phyloP scores from a whole-genome alignment of 495 filamentous ascomycete genomes.

The Sordaria brevicollis region DNA sequence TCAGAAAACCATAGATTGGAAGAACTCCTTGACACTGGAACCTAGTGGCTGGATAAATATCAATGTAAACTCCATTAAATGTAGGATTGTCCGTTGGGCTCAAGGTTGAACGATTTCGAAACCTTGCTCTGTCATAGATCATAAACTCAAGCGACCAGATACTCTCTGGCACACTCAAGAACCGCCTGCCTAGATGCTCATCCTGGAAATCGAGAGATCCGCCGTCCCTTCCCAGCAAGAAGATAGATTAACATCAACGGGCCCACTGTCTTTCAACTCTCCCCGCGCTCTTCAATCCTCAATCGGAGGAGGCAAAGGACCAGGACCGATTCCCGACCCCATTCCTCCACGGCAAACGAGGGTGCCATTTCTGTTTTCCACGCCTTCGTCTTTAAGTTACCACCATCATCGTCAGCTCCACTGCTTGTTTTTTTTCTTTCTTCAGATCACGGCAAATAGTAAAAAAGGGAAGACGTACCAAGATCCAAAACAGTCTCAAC shows the following conservation, averaged over 20 bases:
- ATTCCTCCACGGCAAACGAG: conserved; percentile 7
- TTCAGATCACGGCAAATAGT: background rate
- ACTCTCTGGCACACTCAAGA: no score
- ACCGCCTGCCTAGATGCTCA: no score
- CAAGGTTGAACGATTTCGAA: no score
- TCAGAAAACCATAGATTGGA: no score
- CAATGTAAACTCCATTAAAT: no score
- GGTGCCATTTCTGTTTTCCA: conserved; percentile 14
- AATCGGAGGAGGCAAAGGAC: background rate
- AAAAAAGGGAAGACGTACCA: background rate
- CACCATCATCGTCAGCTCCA: background rate
- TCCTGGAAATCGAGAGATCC: no score
- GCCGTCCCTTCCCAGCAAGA: background rate
- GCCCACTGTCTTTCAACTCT: background rate
- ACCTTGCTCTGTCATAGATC: no score
- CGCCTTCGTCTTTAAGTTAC: conserved; percentile 11
- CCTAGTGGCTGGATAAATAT: no score
- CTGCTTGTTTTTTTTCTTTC: background rate
- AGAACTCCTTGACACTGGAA: no score
- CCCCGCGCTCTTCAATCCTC: background rate
- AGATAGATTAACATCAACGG: background rate
- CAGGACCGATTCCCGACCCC: background rate
- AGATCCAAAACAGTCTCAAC: background rate
- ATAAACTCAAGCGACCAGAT: no score
- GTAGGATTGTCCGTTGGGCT: no score